Conservation (phyloP, 345 rosid genomes). For the Pelargonium nanum region DNA sequence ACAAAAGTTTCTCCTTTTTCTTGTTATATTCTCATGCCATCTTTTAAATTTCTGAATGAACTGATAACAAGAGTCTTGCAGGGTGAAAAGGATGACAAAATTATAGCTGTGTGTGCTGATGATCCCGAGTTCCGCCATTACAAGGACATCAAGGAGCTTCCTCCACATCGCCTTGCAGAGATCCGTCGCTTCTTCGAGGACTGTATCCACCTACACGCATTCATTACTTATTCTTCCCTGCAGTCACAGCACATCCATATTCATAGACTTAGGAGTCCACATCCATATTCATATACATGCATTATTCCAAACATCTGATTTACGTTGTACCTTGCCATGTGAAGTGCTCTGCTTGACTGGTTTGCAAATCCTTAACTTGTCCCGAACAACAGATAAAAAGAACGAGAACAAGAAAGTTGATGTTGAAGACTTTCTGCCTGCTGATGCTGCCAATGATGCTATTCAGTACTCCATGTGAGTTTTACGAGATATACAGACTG, state of each 20-base stretch:
- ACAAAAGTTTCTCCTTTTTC: neutral
- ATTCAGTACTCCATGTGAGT: conserved; percentile 87
- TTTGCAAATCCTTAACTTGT: conserved; percentile 26
- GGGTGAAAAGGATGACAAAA: conserved; percentile 98
- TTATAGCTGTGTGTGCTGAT: conserved; percentile 96
- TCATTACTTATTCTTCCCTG: conserved; percentile 4
- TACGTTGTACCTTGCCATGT: too few species aligned
- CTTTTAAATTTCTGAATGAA: neutral
- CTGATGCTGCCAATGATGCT: conserved; percentile 61
- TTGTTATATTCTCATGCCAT: too few species aligned
- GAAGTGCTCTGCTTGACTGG: neutral
- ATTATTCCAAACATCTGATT: too few species aligned
- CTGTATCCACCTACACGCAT: conserved; percentile 51
- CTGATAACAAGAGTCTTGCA: conserved; percentile 16
- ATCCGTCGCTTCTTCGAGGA: conserved; percentile 98
- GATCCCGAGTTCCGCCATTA: conserved; percentile 97
- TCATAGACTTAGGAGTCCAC: too few species aligned
- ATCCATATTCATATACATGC: too few species aligned
- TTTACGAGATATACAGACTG: neutral
- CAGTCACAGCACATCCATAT: conserved; percentile 4
- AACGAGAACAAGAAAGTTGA: conserved; percentile 94
- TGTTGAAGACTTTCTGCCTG: conserved; percentile 86
- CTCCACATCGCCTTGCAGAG: conserved; percentile 97
- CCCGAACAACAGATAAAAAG: conserved; percentile 63
- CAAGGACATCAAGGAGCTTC: conserved; percentile 84